Evolutionary conservation across 306 rosid species (phyloP), one percentile per base, ranked within the genome.

Genomic region (Adenanthera pavonina): DNA sequence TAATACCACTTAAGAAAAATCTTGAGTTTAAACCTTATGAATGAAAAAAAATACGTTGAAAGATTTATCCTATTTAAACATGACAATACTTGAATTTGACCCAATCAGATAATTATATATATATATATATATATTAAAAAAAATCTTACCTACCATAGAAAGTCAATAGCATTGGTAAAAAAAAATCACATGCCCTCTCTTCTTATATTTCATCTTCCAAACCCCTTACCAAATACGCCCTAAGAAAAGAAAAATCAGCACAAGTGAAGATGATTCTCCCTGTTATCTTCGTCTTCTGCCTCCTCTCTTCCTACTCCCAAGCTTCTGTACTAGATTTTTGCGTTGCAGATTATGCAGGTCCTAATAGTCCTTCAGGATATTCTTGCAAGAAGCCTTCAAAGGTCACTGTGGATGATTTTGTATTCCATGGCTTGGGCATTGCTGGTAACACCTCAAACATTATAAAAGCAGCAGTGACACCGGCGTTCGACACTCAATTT

Each of bases 251-350:
- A 16, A 54, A 25, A 12, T 35, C n/a, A 72, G 40, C 73, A 47
- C 12, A 71, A 52, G 78, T 81, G 87, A 89, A 65, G 40, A 88
- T 81, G 85, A 49, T 81, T 59, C 76, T 83, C 64, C 81, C 84
- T 15, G 56, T 88, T 68, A 70, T 91, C 87, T 75, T 85, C 74
- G 38, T 80, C 47, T 48, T 80, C 35, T 79, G 80, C 14, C 79
- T 89, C 52, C 60, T 88, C 68, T 61, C 68, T 33, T 43, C 86
- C 40, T 79, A 87, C 76, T 86, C 90, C 72, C 61, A 84, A 0
- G 97, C 95, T 33, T 83, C 91, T 0, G 91, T 92, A 7, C 86
- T 88, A 52, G 99, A 93, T 85, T 95, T 95, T 79, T 93, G 99
- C 1, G 97, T 95, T 1, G 97, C 91, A 1, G 97, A 95, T 81